These are phyloP conservation scores for Claviceps maximensis DNA, from an alignment of 2,329 filamentous ascomycete genomes.

Conservation along the genomic window DNA sequence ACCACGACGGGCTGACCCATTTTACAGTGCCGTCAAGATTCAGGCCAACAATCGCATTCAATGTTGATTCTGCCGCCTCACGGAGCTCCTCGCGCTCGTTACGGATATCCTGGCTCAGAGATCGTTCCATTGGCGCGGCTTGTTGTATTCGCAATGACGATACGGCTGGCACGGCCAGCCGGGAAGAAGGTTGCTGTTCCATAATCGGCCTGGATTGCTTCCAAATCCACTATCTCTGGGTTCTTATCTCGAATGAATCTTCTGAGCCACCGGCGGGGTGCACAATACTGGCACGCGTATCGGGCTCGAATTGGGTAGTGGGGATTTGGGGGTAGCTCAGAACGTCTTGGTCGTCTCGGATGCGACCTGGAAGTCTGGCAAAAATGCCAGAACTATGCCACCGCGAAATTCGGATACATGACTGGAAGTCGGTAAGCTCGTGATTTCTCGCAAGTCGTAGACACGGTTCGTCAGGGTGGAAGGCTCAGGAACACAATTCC, in stretches of 20 bases:
- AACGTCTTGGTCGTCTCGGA: constrained; percentile 1
- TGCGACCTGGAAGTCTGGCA: constrained; percentile 27
- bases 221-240: neutral
- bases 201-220: constrained; percentile 17
- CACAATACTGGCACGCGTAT: neutral
- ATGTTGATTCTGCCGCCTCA: constrained; percentile 87
- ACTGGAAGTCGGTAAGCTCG: constrained; percentile 21
- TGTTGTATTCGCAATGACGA: constrained; percentile 37
- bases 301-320: neutral
- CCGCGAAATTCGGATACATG: constrained; percentile 32
- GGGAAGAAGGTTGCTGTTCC: constrained; percentile 22
- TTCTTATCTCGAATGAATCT: neutral
- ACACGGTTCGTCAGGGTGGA: neutral
- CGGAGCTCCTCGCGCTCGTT: constrained; percentile 89
- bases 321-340: neutral
- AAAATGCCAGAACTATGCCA: constrained; percentile 34
- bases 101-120: constrained; percentile 78
- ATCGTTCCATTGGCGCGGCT: constrained; percentile 43
- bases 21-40: constrained; percentile 80
- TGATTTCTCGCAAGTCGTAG: constrained; percentile 13
- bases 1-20: constrained; percentile 96
- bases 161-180: constrained; percentile 40
- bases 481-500: neutral
- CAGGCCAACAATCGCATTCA: constrained; percentile 92
- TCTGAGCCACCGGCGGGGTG: neutral